Conservation (phyloP, 805 yeast genomes). For the Metschnikowia amazonensis region DNA sequence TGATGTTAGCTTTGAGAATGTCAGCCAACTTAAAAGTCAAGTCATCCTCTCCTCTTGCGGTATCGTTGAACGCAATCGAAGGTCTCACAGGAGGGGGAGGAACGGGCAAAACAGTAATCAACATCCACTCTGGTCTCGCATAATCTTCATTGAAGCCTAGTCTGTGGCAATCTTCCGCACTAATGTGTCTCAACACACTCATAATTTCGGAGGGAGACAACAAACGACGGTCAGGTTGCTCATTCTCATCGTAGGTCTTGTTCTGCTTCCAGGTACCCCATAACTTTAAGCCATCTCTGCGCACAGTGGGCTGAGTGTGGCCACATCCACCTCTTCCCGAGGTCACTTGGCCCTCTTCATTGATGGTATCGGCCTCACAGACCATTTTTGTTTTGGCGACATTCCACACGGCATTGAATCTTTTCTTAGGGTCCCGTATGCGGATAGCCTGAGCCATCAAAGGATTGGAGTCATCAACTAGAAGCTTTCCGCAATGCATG, state of each 20-base stretch:
- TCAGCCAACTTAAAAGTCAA: conserved; percentile 96
- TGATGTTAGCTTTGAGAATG: conserved; percentile 91
- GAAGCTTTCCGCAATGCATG: conserved; percentile 96
- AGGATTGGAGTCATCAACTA: conserved; percentile 78
- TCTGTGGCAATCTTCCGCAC: conserved; percentile 72
- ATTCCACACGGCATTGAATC: conserved; percentile 96
- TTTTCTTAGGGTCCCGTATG: conserved; percentile 89
- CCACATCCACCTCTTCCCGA: conserved; percentile 96
- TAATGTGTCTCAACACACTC: conserved; percentile 87
- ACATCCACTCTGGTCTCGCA: conserved; percentile 98
- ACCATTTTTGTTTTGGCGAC: conserved; percentile 88
- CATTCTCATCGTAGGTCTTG: conserved; percentile 74
- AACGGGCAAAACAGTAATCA: conserved; percentile 94
- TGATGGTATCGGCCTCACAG: conserved; percentile 84
- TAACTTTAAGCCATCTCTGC: conserved; percentile 91
- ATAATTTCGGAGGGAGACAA: conserved; percentile 85
- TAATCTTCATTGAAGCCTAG: conserved; percentile 93
- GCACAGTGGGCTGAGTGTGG: conserved; percentile 89
- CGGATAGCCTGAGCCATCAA: conserved; percentile 83
- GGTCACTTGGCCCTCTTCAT: conserved; percentile 50
- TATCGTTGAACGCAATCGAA: conserved; percentile 94
- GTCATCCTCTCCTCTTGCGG: conserved; percentile 99
- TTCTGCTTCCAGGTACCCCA: conserved; percentile 99
- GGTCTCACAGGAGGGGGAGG: conserved; percentile 99
- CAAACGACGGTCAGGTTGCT: conserved; percentile 87